Evolutionary conservation across 192 early-diverging fungal species (phyloP).

Genomic region (Umbelopsis vinacea): DNA sequence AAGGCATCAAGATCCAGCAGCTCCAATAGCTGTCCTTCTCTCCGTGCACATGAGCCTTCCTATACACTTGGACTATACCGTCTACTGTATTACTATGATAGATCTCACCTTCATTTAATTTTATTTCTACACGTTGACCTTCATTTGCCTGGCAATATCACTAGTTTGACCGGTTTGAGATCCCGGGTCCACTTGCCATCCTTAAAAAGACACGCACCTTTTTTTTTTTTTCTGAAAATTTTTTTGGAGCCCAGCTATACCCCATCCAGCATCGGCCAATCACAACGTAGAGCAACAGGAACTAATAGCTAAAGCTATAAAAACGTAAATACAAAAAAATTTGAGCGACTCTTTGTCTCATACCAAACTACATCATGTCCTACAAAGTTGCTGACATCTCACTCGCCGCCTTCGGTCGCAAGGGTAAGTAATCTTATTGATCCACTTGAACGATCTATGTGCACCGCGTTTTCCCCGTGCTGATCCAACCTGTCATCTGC

Average conservation of each 20-base stretch:
- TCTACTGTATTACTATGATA: no score
- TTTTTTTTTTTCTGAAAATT: neutral
- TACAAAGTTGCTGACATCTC: conserved; percentile 86
- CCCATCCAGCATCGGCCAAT: conserved; percentile 10
- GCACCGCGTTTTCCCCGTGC: neutral
- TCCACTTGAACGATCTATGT: neutral
- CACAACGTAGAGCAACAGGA: neutral
- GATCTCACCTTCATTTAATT: no score
- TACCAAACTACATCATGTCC: conserved; percentile 21
- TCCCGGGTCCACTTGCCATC: no score
- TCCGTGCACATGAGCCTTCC: neutral
- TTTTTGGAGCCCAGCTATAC: conserved; percentile 21
- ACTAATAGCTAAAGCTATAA: neutral
- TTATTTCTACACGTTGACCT: no score
- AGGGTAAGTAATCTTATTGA: conserved; percentile 81
- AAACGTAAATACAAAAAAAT: conserved; percentile 21
- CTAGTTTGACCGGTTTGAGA: no score
- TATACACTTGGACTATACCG: no score
- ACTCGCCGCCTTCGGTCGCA: conserved; percentile 95
- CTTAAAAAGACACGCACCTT: neutral
- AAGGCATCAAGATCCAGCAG: neutral
- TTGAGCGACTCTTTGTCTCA: conserved; percentile 14
- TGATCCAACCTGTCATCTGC: conserved; percentile 52
- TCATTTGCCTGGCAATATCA: no score
- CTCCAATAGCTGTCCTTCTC: neutral